Conservation (phyloP, 352 stramenopile genomes). For the Phytopythium delawarense region DNA sequence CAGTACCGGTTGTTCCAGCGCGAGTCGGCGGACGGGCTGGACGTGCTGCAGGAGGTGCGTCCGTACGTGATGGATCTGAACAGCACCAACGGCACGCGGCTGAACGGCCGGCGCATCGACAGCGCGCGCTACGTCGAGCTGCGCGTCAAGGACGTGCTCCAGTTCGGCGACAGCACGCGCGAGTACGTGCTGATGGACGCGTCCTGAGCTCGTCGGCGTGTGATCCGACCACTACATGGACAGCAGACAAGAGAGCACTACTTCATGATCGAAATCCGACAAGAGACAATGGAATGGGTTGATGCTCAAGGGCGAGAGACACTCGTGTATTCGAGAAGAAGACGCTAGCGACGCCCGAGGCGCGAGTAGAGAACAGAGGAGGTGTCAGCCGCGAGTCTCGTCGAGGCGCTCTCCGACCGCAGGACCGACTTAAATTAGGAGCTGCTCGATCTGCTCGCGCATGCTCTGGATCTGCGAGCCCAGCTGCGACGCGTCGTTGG, state of each 20-base stretch:
- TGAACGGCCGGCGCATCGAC: slow-evolving; percentile 95
- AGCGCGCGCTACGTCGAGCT: slow-evolving; percentile 96
- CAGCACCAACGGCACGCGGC: slow-evolving; percentile 96
- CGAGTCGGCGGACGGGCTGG: slow-evolving; percentile 48
- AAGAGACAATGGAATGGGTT: no score
- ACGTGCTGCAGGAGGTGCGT: slow-evolving; percentile 59
- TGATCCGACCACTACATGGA: not conserved
- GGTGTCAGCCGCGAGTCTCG: slow-evolving; percentile 1
- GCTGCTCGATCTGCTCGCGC: slow-evolving; percentile 99
- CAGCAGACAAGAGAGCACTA: no score
- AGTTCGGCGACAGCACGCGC: slow-evolving; percentile 94
- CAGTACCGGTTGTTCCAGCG: slow-evolving; percentile 91
- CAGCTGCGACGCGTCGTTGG: slow-evolving; percentile 99
- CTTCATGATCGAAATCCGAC: no score
- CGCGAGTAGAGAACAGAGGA: slow-evolving; percentile 9
- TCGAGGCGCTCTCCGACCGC: slow-evolving; percentile 5
- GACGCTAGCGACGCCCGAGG: no score
- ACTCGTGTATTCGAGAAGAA: no score
- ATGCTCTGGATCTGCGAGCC: slow-evolving; percentile 98
- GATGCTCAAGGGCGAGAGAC: no score
- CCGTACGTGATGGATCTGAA: slow-evolving; percentile 99
- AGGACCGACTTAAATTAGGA: slow-evolving; percentile 95
- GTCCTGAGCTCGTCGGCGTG: slow-evolving; percentile 15
- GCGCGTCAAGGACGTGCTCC: slow-evolving; percentile 93
- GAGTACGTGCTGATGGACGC: slow-evolving; percentile 96